Conservation (phyloP, 2,329 filamentous ascomycete genomes). For the Fusarium buxicola region DNA sequence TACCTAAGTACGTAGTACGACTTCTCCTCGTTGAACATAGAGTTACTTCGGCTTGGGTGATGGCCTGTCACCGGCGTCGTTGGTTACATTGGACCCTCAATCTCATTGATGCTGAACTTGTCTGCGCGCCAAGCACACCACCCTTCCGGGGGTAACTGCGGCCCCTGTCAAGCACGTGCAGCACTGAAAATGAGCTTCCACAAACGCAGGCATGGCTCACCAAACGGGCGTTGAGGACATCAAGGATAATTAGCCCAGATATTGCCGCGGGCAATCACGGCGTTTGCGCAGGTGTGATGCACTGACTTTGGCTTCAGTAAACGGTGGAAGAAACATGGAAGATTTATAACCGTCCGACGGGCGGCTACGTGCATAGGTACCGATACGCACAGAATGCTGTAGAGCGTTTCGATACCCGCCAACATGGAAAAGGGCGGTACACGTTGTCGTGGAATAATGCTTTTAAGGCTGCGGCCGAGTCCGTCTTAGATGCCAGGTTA, state of each 20-base stretch:
- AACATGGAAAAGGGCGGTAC: slow-evolving; percentile 18
- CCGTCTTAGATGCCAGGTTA: slow-evolving; percentile 4
- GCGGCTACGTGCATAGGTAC: slow-evolving; percentile 17
- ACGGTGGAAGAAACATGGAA: not conserved
- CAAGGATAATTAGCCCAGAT: too few species aligned
- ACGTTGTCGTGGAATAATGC: slow-evolving; percentile 11
- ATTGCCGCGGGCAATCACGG: too few species aligned
- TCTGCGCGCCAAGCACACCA: slow-evolving; percentile 5
- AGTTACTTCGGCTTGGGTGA: not conserved
- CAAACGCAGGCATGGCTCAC: too few species aligned
- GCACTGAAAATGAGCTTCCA: slow-evolving; percentile 21
- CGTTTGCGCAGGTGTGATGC: too few species aligned
- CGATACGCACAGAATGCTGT: slow-evolving; percentile 23
- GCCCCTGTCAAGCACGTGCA: slow-evolving; percentile 22
- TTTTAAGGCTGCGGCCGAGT: slow-evolving; percentile 1
- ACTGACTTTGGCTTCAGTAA: not conserved
- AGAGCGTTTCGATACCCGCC: slow-evolving; percentile 35
- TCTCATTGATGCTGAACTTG: slow-evolving; percentile 1
- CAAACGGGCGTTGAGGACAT: too few species aligned
- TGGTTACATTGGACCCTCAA: not conserved
- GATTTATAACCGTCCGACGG: not conserved
- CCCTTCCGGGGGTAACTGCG: too few species aligned
- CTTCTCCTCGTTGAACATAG: not conserved
- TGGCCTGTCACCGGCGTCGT: not conserved
- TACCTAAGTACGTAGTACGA: too few species aligned